Evolutionary conservation across 1,284 basidiomycete species (phyloP).

Genomic region (Irpex lacteus): DNA sequence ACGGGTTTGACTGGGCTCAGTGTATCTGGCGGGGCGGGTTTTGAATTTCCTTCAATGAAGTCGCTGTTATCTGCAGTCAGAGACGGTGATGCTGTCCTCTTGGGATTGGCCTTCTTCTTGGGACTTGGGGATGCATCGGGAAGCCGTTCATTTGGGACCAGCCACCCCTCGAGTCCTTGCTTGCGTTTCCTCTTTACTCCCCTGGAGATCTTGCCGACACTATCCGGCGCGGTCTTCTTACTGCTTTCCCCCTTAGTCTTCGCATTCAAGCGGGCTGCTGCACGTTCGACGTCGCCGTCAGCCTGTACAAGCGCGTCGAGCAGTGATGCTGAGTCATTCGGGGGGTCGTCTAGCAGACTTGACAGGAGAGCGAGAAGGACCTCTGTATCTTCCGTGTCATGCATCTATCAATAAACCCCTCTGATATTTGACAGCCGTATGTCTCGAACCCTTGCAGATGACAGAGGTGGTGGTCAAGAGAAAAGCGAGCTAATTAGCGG

Average conservation of each 20-base stretch:
- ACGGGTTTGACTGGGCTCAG: constrained; percentile 11
- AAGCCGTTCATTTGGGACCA: constrained; percentile 26
- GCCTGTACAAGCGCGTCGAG: constrained; percentile 60
- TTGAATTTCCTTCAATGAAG: background rate
- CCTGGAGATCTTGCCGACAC: constrained; percentile 7
- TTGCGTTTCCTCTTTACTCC: constrained; percentile 41
- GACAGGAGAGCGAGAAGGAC: constrained; percentile 61
- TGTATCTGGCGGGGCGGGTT: background rate
- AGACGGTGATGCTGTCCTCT: constrained; percentile 12
- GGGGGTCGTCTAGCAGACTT: constrained; percentile 48
- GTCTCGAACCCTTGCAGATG: background rate
- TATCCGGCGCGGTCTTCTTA: background rate
- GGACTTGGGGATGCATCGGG: constrained; percentile 16
- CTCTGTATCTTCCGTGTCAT: constrained; percentile 55
- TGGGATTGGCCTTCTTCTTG: constrained; percentile 11
- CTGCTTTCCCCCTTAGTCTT: background rate
- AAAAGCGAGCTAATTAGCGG: background rate
- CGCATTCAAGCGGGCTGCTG: constrained; percentile 40
- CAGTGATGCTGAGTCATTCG: constrained; percentile 38
- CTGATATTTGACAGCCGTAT: too few relatives aligned
- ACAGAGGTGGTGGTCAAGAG: background rate
- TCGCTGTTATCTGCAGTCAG: background rate
- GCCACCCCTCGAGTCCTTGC: constrained; percentile 51
- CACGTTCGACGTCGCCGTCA: constrained; percentile 58
- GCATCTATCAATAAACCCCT: too few relatives aligned